phyloP scores from a whole-genome alignment of 345 rosid genomes.

The Clarkia xantiana region DNA sequence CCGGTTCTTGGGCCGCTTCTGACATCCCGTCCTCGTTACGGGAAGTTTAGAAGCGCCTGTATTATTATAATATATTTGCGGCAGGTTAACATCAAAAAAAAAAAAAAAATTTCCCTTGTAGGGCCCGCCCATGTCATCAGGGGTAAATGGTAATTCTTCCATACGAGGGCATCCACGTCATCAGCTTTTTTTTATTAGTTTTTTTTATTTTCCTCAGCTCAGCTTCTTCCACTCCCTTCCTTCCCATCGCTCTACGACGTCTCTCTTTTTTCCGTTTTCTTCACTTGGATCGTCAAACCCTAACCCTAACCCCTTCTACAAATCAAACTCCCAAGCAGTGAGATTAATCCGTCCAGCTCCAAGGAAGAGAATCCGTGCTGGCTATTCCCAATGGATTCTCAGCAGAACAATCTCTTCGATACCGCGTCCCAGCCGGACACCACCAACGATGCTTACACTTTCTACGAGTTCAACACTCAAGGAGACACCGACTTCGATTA shows the following conservation, averaged over 20 bases:
- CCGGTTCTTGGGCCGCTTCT: too few relatives aligned
- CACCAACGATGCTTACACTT: slow-evolving; percentile 72
- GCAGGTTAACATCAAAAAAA: too few relatives aligned
- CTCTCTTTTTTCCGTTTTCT: background rate
- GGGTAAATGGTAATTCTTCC: too few relatives aligned
- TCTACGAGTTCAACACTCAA: slow-evolving; percentile 91
- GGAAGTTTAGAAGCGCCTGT: too few relatives aligned
- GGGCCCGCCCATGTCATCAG: too few relatives aligned
- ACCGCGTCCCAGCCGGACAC: slow-evolving; percentile 96
- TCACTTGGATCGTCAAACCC: slow-evolving; percentile 6
- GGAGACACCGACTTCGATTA: slow-evolving; percentile 97
- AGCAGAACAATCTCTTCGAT: slow-evolving; percentile 56
- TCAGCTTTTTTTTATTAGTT: background rate
- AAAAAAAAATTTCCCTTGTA: too few relatives aligned
- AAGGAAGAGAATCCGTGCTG: background rate
- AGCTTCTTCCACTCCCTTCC: background rate
- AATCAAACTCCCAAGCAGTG: background rate
- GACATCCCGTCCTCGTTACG: too few relatives aligned
- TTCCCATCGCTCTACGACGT: too few relatives aligned
- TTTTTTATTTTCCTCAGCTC: background rate
- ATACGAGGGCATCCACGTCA: too few relatives aligned
- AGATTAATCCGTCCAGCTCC: slow-evolving; percentile 15
- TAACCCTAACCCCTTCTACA: slow-evolving; percentile 5
- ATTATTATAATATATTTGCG: too few relatives aligned
- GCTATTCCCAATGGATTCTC: slow-evolving; percentile 46